phyloP scores from a whole-genome alignment of 2,329 filamentous ascomycete species.

The Claviceps sp. region DNA sequence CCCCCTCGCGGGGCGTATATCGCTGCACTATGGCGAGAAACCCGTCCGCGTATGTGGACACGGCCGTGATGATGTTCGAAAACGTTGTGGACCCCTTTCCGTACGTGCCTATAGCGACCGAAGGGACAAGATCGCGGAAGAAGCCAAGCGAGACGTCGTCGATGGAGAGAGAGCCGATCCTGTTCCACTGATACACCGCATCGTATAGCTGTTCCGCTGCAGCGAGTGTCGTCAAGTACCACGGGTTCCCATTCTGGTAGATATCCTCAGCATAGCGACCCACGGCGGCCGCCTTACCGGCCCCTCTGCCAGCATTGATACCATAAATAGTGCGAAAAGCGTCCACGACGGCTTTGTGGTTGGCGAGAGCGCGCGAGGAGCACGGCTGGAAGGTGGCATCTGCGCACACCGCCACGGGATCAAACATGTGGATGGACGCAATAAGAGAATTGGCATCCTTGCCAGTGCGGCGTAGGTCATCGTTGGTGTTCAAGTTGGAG shows the following conservation, averaged over 20 bases:
- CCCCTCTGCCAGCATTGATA: slow-evolving; percentile 52
- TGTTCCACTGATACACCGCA: slow-evolving; percentile 58
- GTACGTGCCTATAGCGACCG: slow-evolving; percentile 50
- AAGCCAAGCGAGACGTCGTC: slow-evolving; percentile 53
- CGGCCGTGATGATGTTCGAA: slow-evolving; percentile 41
- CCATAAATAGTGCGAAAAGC: slow-evolving; percentile 59
- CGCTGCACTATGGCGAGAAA: slow-evolving; percentile 46
- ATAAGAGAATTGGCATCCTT: slow-evolving; percentile 62
- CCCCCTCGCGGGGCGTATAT: slow-evolving; percentile 49
- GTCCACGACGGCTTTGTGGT: slow-evolving; percentile 63
- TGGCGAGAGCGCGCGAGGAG: slow-evolving; percentile 53
- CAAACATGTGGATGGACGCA: slow-evolving; percentile 54
- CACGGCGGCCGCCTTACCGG: slow-evolving; percentile 45
- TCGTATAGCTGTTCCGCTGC: slow-evolving; percentile 72
- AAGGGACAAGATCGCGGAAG: slow-evolving; percentile 52
- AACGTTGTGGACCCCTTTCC: slow-evolving; percentile 32
- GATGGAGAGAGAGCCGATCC: slow-evolving; percentile 48
- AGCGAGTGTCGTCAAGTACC: slow-evolving; percentile 65
- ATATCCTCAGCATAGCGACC: slow-evolving; percentile 59
- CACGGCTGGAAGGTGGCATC: slow-evolving; percentile 67
- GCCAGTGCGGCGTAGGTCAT: slow-evolving; percentile 47
- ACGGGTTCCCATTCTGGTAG: slow-evolving; percentile 70
- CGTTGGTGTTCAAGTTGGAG: slow-evolving; percentile 48
- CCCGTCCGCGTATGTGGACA: slow-evolving; percentile 43
- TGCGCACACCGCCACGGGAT: slow-evolving; percentile 52